phyloP scores from a whole-genome alignment of 768 basidiomycete genomes.

The Amanita rimosa region DNA sequence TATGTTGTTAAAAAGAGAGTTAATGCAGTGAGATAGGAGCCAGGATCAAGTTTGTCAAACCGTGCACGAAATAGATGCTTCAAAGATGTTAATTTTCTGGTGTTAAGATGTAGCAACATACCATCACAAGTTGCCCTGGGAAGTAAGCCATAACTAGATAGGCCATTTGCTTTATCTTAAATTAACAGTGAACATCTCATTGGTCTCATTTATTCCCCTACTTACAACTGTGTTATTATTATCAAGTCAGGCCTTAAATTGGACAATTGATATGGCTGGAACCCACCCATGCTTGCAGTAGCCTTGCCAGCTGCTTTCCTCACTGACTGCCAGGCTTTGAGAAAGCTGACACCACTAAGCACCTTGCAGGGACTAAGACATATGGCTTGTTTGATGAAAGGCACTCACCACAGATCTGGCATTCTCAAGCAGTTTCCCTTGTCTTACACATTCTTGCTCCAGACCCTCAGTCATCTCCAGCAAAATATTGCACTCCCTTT shows the following conservation, averaged over 20 bases:
- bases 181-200: background rate
- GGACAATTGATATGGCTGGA: background rate
- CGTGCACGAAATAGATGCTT: conserved; percentile 45
- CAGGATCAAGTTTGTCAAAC: too few relatives aligned
- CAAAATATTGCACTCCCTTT: conserved; percentile 35
- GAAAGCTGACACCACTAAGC: conserved; percentile 37
- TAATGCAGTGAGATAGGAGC: too few relatives aligned
- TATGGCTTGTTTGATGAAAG: background rate
- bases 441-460: conserved; percentile 23
- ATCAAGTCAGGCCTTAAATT: background rate
- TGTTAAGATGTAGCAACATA: conserved; percentile 12
- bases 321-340: conserved; percentile 27
- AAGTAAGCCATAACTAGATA: conserved; percentile 54
- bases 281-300: conserved; percentile 13
- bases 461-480: conserved; percentile 38
- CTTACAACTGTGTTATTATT: conserved; percentile 9
- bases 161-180: conserved; percentile 44
- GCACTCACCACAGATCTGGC: conserved; percentile 33
- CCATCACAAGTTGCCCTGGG: conserved; percentile 42
- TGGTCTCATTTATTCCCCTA: background rate
- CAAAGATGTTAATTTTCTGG: background rate
- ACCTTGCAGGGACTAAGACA: conserved; percentile 17
- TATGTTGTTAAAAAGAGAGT: too few relatives aligned
- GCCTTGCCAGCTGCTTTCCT: conserved; percentile 26
- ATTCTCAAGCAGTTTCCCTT: too few relatives aligned